Evolutionary conservation across 2,329 filamentous ascomycete species (phyloP).

Genomic region (Calycina marina): DNA sequence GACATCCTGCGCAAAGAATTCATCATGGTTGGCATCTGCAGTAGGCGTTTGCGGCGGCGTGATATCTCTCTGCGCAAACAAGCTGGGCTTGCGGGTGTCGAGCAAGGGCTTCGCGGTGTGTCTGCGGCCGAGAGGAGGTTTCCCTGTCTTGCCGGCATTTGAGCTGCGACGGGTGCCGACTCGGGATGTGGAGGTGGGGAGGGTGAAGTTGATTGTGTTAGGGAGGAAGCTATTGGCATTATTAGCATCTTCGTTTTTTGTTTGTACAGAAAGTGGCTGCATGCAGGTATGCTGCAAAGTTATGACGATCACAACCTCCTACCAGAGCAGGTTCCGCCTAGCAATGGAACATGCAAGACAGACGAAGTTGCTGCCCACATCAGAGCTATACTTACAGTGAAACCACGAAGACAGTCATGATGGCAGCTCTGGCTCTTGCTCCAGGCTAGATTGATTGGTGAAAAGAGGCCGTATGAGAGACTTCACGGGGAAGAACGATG

Average conservation of each 20-base stretch:
- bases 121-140: conserved; percentile 33
- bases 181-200: conserved; percentile 36
- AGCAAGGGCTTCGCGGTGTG: conserved; percentile 33
- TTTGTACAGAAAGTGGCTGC: too few relatives aligned
- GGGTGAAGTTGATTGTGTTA: conserved; percentile 79
- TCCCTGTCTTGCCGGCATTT: conserved; percentile 7
- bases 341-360: too few relatives aligned
- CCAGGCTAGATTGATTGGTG: too few relatives aligned
- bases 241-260: too few relatives aligned
- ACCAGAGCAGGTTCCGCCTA: too few relatives aligned
- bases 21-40: conserved; percentile 25
- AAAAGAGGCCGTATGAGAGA: too few relatives aligned
- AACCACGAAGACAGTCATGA: conserved; percentile 45
- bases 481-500: too few relatives aligned
- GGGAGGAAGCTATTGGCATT: conserved; percentile 71
- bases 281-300: too few relatives aligned
- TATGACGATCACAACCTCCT: too few relatives aligned
- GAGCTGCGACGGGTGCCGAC: conserved; percentile 7
- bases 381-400: conserved; percentile 40
- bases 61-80: conserved; percentile 18
- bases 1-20: conserved; percentile 41
- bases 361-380: too few relatives aligned
- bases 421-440: conserved; percentile 12
- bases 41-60: conserved; percentile 23
- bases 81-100: conserved; percentile 23